phyloP scores from a whole-genome alignment of 805 yeast genomes.

The Saccharomycopsis selenospora region DNA sequence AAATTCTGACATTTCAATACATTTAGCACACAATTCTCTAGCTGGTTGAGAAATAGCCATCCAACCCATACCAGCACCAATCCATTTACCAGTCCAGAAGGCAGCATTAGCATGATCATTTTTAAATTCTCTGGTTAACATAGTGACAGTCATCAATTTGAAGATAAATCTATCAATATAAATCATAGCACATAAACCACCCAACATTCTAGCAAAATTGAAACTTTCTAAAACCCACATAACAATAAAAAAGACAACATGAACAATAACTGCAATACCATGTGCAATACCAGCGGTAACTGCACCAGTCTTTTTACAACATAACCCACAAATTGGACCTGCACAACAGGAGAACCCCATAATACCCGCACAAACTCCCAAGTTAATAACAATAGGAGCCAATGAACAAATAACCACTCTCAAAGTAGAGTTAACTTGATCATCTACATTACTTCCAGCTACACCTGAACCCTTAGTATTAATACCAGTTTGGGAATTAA shows the following conservation, averaged over 20 bases:
- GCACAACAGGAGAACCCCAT: conserved; percentile 90
- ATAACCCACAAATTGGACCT: conserved; percentile 85
- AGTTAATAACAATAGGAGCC: conserved; percentile 86
- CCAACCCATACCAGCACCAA: conserved; percentile 56
- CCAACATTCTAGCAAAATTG: conserved; percentile 49
- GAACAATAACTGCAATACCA: conserved; percentile 42
- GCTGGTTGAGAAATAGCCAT: conserved; percentile 52
- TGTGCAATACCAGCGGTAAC: conserved; percentile 53
- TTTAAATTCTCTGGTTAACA: conserved; percentile 56
- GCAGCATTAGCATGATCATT: conserved; percentile 56
- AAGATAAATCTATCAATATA: conserved; percentile 52
- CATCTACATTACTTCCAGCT: no score
- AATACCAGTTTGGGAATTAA: conserved; percentile 86
- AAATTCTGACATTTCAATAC: conserved; percentile 60
- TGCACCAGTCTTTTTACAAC: conserved; percentile 41
- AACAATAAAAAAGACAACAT: conserved; percentile 50
- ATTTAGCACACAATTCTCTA: conserved; percentile 57
- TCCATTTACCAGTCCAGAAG: conserved; percentile 80
- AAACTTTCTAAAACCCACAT: conserved; percentile 65
- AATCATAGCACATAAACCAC: conserved; percentile 53
- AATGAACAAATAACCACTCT: conserved; percentile 75
- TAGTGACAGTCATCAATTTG: conserved; percentile 39
- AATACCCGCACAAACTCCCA: conserved; percentile 75
- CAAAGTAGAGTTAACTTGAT: conserved; percentile 55
- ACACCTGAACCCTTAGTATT: conserved; percentile 32